Evolutionary conservation across 225 moss, liverwort and hornwort species (phyloP).

Genomic region (Asterella californica): DNA sequence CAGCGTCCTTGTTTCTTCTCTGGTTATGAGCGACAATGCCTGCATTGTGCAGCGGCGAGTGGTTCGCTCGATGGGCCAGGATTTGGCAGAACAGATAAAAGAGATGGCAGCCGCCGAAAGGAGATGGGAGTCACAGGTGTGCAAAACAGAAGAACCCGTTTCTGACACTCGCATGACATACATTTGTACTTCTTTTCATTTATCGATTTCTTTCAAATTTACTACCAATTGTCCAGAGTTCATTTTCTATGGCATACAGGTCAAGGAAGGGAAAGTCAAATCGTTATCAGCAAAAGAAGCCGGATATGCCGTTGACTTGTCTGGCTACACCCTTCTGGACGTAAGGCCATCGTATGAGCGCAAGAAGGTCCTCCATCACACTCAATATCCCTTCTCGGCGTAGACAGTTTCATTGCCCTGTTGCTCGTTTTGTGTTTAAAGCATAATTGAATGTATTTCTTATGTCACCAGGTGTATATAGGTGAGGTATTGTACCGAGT

Average conservation of each 20-base stretch:
- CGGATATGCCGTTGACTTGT: constrained; percentile 83
- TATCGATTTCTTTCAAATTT: not conserved
- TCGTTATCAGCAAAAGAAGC: constrained; percentile 86
- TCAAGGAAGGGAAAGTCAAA: constrained; percentile 96
- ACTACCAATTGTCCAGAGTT: not conserved
- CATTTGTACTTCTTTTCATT: not conserved
- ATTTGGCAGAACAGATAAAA: constrained; percentile 83
- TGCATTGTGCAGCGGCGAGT: constrained; percentile 24
- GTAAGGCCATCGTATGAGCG: constrained; percentile 86
- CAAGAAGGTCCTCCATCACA: constrained; percentile 45
- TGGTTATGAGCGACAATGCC: not conserved
- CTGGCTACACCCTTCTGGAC: constrained; percentile 73
- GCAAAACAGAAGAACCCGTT: not conserved
- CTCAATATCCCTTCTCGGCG: no score
- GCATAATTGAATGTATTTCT: no score
- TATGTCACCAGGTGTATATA: no score
- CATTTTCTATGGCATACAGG: constrained; percentile 36
- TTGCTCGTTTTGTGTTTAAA: not conserved
- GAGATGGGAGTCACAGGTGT: constrained; percentile 91
- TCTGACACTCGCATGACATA: not conserved
- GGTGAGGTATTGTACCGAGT: not conserved
- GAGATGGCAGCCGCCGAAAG: constrained; percentile 98
- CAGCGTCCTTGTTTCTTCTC: not conserved
- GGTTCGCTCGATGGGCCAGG: constrained; percentile 47
- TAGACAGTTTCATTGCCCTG: not conserved